Conservation (phyloP, 805 yeast genomes). For the Monosporozyma yasuniensis region DNA sequence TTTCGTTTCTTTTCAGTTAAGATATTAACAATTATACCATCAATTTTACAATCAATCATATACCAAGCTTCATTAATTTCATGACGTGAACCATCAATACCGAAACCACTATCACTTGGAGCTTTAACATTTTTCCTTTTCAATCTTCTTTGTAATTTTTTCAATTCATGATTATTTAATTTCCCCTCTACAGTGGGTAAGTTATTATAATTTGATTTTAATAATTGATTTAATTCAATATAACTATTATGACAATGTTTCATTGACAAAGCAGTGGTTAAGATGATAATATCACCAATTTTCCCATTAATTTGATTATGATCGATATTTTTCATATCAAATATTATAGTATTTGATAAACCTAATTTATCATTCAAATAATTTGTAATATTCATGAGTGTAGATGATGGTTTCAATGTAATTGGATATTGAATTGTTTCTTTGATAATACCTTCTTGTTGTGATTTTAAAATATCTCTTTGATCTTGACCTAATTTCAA, state of each 20-base stretch:
- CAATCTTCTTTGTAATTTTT: constrained; percentile 43
- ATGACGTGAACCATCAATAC: constrained; percentile 32
- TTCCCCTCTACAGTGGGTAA: constrained; percentile 64
- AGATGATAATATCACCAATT: constrained; percentile 44
- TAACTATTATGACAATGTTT: constrained; percentile 71
- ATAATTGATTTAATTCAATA: constrained; percentile 42
- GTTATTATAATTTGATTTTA: constrained; percentile 44
- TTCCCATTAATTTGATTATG: constrained; percentile 1
- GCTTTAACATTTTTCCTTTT: constrained; percentile 40
- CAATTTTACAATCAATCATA: constrained; percentile 58
- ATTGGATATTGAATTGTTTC: constrained; percentile 48
- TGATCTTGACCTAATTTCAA: constrained; percentile 31
- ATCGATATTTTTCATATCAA: constrained; percentile 48
- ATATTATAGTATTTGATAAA: constrained; percentile 48
- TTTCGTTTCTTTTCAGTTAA: constrained; percentile 61
- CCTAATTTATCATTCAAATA: constrained; percentile 56
- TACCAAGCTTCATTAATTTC: constrained; percentile 72
- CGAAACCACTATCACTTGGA: constrained; percentile 29
- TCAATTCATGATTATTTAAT: constrained; percentile 46
- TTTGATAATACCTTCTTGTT: constrained; percentile 10
- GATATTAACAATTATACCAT: constrained; percentile 61
- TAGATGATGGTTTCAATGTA: constrained; percentile 39
- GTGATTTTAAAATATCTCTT: constrained; percentile 7
- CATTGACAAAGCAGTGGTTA: constrained; percentile 69
- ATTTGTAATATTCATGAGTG: constrained; percentile 30